These are phyloP conservation scores for Fusarium sp. DNA, from an alignment of 2,329 filamentous ascomycete species.

Conservation along the genomic window DNA sequence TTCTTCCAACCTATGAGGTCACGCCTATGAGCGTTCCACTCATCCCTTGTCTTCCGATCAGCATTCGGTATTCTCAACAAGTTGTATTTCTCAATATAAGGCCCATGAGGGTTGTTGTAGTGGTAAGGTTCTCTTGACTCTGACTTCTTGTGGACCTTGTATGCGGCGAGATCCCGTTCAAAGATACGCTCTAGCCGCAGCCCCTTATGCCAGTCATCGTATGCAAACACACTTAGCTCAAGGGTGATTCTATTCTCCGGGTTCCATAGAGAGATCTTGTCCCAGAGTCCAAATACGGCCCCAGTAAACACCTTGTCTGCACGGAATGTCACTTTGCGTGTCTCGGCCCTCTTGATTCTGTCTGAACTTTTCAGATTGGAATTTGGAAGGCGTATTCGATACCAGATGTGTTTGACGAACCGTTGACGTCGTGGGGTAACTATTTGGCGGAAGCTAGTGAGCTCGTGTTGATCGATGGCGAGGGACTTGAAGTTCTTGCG, in stretches of 20 bases:
- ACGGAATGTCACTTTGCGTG: too few relatives aligned
- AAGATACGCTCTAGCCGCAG: not conserved
- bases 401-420: constrained; percentile 13
- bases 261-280: not conserved
- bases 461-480: not conserved
- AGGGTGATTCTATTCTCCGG: not conserved
- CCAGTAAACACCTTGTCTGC: too few relatives aligned
- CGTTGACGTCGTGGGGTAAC: not conserved
- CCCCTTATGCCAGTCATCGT: too few relatives aligned
- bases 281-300: not conserved
- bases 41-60: too few relatives aligned
- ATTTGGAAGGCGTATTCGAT: not conserved
- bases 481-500: not conserved
- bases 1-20: too few relatives aligned
- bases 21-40: too few relatives aligned
- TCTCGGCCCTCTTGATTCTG: too few relatives aligned
- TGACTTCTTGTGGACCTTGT: not conserved
- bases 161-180: accelerated
- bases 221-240: not conserved
- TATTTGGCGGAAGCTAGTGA: too few relatives aligned
- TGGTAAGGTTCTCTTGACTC: not conserved
- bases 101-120: not conserved
- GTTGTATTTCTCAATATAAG: too few relatives aligned
- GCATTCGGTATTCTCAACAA: too few relatives aligned
- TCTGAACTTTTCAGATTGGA: too few relatives aligned